phyloP scores from a whole-genome alignment of 208 protist species.

The Trypanosoma lewisi region DNA sequence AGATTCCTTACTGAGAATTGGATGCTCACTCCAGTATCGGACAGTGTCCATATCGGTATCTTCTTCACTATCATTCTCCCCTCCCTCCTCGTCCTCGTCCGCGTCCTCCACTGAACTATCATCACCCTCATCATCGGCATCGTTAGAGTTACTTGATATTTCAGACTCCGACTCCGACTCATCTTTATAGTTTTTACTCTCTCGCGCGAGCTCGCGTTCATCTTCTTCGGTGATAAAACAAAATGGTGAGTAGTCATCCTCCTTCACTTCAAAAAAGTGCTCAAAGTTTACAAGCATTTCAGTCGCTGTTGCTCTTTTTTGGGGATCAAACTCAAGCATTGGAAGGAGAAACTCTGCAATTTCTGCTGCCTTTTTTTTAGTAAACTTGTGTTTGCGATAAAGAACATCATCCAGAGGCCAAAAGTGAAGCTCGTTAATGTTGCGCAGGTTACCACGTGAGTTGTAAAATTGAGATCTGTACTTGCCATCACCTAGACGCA shows the following conservation, averaged over 20 bases:
- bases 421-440: slow-evolving; percentile 80
- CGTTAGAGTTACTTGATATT: slow-evolving; percentile 23
- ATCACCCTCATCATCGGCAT: slow-evolving; percentile 34
- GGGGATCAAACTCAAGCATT: slow-evolving; percentile 92
- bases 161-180: slow-evolving; percentile 5
- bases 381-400: slow-evolving; percentile 92
- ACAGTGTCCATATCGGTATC: slow-evolving; percentile 16
- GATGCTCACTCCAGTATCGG: slow-evolving; percentile 67
- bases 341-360: slow-evolving; percentile 94
- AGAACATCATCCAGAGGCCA: slow-evolving; percentile 89
- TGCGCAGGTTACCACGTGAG: slow-evolving; percentile 68
- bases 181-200: slow-evolving; percentile 15
- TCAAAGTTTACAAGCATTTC: slow-evolving; percentile 81
- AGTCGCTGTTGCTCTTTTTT: slow-evolving; percentile 81
- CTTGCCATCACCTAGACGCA: slow-evolving; percentile 78
- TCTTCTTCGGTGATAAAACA: slow-evolving; percentile 55
- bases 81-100: slow-evolving; percentile 23
- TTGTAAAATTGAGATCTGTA: slow-evolving; percentile 86
- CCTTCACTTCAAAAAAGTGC: slow-evolving; percentile 79
- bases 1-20: slow-evolving; percentile 60
- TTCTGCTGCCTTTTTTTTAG: slow-evolving; percentile 78
- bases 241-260: slow-evolving; percentile 82
- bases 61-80: slow-evolving; percentile 18
- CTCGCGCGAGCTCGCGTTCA: slow-evolving; percentile 23
- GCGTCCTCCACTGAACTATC: slow-evolving; percentile 26